A percentile compares a stretch with the other conserved stretches of the same genome.
Evolutionary conservation across 306 rosid species (phyloP).

Genomic region (Canavalia ensiformis): DNA sequence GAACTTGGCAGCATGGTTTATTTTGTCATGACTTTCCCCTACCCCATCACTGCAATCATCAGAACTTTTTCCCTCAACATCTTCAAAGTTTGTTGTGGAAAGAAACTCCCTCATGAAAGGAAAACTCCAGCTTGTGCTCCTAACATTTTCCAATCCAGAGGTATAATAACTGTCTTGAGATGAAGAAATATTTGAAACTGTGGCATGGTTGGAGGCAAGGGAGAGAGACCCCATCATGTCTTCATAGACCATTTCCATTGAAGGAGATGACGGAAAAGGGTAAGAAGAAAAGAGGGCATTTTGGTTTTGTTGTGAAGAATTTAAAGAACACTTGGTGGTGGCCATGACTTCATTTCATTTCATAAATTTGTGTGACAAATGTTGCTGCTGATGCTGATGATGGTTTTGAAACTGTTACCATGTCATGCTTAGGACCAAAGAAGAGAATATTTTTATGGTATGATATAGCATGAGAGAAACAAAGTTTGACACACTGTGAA

Average conservation of each 20-base stretch:
- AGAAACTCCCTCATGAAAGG: slow-evolving; percentile 59
- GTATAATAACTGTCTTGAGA: slow-evolving; percentile 46
- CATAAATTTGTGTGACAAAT: slow-evolving; percentile 45
- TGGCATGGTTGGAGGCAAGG: slow-evolving; percentile 58
- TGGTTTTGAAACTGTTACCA: slow-evolving; percentile 45
- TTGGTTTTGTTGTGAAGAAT: slow-evolving; percentile 52
- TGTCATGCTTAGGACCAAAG: slow-evolving; percentile 44
- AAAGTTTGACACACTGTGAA: slow-evolving; percentile 45
- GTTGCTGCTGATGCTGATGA: neutral
- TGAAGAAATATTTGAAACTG: slow-evolving; percentile 57
- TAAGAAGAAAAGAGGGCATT: slow-evolving; percentile 46
- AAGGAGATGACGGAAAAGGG: slow-evolving; percentile 42
- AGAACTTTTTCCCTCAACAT: slow-evolving; percentile 54
- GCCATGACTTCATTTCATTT: slow-evolving; percentile 62
- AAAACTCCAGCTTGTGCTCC: slow-evolving; percentile 55
- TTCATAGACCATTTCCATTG: slow-evolving; percentile 66
- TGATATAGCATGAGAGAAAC: slow-evolving; percentile 41
- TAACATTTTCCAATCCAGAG: slow-evolving; percentile 53
- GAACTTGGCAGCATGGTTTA: slow-evolving; percentile 11
- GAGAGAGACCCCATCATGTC: slow-evolving; percentile 72
- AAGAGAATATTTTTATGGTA: slow-evolving; percentile 3
- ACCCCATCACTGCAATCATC: slow-evolving; percentile 52
- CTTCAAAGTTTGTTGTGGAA: slow-evolving; percentile 58
- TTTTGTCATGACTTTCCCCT: slow-evolving; percentile 48
- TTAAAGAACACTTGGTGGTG: slow-evolving; percentile 46